Evolutionary conservation across 2,329 filamentous ascomycete genomes (phyloP), one percentile per base, ranked within the genome.

Genomic region (Ceratocystis huliohia): DNA sequence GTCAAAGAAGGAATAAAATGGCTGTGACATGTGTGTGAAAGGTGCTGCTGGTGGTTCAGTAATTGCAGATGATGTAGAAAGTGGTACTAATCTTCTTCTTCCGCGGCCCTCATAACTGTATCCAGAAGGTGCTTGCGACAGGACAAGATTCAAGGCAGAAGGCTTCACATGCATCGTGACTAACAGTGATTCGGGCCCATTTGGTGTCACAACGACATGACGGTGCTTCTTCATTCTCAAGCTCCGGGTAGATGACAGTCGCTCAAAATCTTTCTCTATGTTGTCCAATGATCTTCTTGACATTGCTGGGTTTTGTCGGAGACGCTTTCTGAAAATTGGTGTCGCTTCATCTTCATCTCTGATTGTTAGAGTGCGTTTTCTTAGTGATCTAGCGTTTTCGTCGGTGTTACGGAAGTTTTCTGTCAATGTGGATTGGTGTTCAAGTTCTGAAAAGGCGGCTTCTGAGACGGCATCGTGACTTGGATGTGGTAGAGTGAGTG

Each of bases 1-100:
- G 70, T 96, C 93, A 69, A 88, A 88, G 70, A 96, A 92, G 0
- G 89, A 89, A 71, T 93, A 93, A 73, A 95, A 93, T 0, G 89
- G 88, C 68, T 91, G 88, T 1, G 85, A 84, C 72, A 89, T 74
- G 72, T 81, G 72, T 73, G 82, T 75, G 76, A 84, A 77, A 75
- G 87, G 73, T 75, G 87, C 73, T 74, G 80, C 84, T 73, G 80
- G 80, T 48, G 68, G 64, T 53, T 69, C 66, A 4, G 66, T 50
- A 15, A 62, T 64, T 1, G 53, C 64, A 22, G 44, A 56, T n/a
- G 61, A 44, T 37, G 41, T 48, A 17, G 48, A 64, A 62, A 64
- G 66, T 8, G 64, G 56, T 8, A 63, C 62, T 22, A 61, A 28
- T 2, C 64, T 61, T 28, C 61, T 64, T 2, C 64, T 61, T 25